Evolutionary conservation across 1,139 yeast species (phyloP).

Genomic region (Taphrina confusa): DNA sequence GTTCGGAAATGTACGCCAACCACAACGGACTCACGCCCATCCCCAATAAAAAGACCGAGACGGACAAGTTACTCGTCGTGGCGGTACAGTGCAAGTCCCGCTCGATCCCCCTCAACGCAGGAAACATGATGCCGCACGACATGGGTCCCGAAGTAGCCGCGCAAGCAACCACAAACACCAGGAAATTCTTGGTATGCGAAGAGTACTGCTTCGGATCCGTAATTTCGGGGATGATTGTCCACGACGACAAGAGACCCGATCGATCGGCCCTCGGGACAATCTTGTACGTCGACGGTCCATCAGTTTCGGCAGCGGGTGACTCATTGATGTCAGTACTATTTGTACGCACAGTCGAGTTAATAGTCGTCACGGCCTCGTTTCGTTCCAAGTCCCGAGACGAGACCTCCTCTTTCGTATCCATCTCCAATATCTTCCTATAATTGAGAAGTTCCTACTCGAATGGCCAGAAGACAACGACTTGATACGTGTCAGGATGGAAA

Average conservation of each 20-base stretch:
- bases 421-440: too few species aligned
- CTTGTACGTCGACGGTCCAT: neutral
- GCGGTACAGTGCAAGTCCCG: constrained; percentile 58
- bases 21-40: constrained; percentile 77
- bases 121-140: constrained; percentile 85
- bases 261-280: neutral
- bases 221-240: constrained; percentile 63
- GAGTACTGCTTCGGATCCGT: constrained; percentile 71
- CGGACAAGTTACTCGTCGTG: constrained; percentile 61
- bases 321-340: too few species aligned
- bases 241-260: neutral
- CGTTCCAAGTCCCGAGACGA: too few species aligned
- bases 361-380: too few species aligned
- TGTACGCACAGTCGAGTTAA: too few species aligned
- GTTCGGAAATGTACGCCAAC: constrained; percentile 84
- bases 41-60: neutral
- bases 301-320: too few species aligned
- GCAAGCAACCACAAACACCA: constrained; percentile 66
- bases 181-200: constrained; percentile 51
- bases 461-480: too few species aligned
- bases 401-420: too few species aligned
- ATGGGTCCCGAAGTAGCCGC: constrained; percentile 84
- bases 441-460: too few species aligned
- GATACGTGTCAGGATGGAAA: too few species aligned
- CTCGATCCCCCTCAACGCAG: constrained; percentile 68